Evolutionary conservation across 495 filamentous ascomycete species (phyloP), one percentile per base, ranked within the genome.

Genomic region (Penicillium chermesinum): DNA sequence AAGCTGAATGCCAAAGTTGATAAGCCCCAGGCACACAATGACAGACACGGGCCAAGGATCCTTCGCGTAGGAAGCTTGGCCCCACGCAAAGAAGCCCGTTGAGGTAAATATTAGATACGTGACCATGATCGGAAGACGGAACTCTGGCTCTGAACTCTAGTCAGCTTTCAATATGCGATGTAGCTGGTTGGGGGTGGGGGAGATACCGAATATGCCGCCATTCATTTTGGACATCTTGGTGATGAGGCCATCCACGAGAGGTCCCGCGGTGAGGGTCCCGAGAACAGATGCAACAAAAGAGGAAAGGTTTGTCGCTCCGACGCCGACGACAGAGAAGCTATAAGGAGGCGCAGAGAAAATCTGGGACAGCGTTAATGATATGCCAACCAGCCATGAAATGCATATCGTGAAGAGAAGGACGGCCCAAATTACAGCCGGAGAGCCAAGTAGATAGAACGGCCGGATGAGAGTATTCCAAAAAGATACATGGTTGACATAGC

Each of bases 341-440:
- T 75, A 75, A 2, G 72, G 72, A 0, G 72, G 65, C 0, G 63
- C 70, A 0, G 70, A 71, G 58, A 75, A 73, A 30, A 75, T 73
- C 50, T 72, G 69, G 0, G 71, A 72, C 3, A 73, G 52, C 1
- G 67, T 69, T 38, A 69, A 61, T 20, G 63, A 65, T 36, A 74
- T 70, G 27, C 67, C 66, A 0, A 75, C 69, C 9, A 74, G 64
- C 70, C 70, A 73, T n/a, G 69, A 69, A 25, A 72, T 71, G 51
- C 69, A 72, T 0, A 62, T 73, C 9, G 70, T 70, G 58, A 70
- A 74, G 1, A 70, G 59, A 3, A 70, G 50, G 7, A 60, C 57
- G 0, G 64, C 71, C 66, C 70, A 75, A 1, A 69, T 42, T 6
- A 75, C 72, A 16, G 65, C 61, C 1, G 70, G 70, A 5, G 68